These are phyloP conservation scores for Cucumis variabilis DNA, from an alignment of 331 rosid genomes.

Conservation along the genomic window DNA sequence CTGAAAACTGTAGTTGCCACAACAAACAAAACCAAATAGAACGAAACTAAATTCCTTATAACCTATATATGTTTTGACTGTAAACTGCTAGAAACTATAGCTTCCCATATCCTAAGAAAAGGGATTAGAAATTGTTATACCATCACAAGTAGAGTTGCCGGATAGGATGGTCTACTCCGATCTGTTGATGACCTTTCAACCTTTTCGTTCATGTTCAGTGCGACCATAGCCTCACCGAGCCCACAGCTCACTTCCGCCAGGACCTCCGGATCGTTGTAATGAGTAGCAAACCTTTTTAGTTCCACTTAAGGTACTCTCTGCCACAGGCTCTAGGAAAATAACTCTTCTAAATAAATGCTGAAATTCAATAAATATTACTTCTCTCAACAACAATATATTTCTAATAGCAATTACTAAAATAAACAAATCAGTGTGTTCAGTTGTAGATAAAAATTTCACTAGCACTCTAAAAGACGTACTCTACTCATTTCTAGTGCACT, in stretches of 20 bases:
- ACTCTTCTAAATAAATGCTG: no score
- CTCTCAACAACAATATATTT: no score
- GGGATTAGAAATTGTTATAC: neutral
- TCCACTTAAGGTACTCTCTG: no score
- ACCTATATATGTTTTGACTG: constrained; percentile 11
- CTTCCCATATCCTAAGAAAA: neutral
- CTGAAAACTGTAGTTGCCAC: constrained; percentile 48
- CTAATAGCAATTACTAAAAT: no score
- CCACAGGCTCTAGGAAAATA: no score
- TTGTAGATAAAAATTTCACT: no score
- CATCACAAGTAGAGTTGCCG: neutral
- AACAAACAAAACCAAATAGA: constrained; percentile 37
- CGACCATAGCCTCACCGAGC: constrained; percentile 54
- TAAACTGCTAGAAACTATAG: neutral
- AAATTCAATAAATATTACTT: no score
- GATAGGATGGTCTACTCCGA: constrained; percentile 36
- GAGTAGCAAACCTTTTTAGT: no score
- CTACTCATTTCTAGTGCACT: no score
- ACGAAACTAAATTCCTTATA: no score
- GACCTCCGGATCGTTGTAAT: constrained; percentile 47
- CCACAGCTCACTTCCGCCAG: constrained; percentile 54
- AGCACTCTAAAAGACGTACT: no score
- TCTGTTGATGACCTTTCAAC: constrained; percentile 48
- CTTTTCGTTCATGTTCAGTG: constrained; percentile 46
- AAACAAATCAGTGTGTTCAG: no score